These are phyloP conservation scores for Phaeosphaeriaceae sp. DNA, from an alignment of 2,329 filamentous ascomycete species.

Conservation along the genomic window DNA sequence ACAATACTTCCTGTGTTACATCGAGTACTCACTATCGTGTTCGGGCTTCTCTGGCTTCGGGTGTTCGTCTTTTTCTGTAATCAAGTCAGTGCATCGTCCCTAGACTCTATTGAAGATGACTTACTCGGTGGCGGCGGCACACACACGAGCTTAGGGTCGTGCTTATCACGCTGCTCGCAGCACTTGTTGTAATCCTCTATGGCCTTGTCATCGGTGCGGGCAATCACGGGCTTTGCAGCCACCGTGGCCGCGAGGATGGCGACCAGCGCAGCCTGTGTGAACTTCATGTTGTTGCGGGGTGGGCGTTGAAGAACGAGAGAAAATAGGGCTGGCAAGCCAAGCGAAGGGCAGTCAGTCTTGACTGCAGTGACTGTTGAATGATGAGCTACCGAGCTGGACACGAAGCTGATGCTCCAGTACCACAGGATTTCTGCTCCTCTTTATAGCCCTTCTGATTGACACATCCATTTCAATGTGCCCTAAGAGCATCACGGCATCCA, in stretches of 20 bases:
- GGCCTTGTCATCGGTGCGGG: neutral
- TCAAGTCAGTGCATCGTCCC: neutral
- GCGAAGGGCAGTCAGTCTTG: slow-evolving; percentile 1
- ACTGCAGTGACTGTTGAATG: neutral
- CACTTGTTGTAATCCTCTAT: slow-evolving; percentile 4
- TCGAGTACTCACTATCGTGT: no score
- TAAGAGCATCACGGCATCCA: neutral
- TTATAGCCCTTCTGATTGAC: neutral
- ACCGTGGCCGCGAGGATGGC: slow-evolving; percentile 8
- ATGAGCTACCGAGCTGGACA: neutral
- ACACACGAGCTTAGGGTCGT: slow-evolving; percentile 2
- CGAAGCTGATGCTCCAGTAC: slow-evolving; percentile 1
- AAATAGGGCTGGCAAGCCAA: neutral
- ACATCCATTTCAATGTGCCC: neutral
- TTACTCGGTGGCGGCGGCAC: neutral
- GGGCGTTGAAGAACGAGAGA: neutral
- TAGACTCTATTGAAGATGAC: neutral
- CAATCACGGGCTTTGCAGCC: slow-evolving; percentile 6
- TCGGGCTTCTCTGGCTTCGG: no score
- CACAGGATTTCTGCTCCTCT: neutral
- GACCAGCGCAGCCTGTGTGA: slow-evolving; percentile 5
- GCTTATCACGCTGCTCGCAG: slow-evolving; percentile 2
- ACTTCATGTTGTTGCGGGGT: slow-evolving; percentile 3
- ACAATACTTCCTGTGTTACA: no score
- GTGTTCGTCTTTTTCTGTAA: neutral